Evolutionary conservation across 2,329 filamentous ascomycete species (phyloP).

Genomic region (Talaromyces sp.): DNA sequence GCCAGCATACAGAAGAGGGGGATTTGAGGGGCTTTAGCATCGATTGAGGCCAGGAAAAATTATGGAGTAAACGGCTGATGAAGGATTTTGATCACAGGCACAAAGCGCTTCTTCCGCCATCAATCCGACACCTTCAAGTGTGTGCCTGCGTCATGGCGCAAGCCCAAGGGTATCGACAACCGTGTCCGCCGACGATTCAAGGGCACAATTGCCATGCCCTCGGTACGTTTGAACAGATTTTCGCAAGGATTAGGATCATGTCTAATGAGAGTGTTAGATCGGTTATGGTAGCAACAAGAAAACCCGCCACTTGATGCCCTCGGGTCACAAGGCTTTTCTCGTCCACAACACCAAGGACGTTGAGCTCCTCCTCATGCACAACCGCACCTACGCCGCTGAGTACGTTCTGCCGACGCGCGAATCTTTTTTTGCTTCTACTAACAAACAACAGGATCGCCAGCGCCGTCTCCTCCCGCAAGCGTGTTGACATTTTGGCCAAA

Average conservation of each 20-base stretch:
- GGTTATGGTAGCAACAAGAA: constrained; percentile 99
- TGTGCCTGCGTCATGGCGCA: constrained; percentile 89
- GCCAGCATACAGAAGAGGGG: neutral
- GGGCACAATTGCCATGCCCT: constrained; percentile 94
- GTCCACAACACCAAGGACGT: constrained; percentile 96
- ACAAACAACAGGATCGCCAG: constrained; percentile 76
- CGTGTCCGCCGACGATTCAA: constrained; percentile 95
- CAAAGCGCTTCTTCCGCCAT: constrained; percentile 93
- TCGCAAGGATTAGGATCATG: neutral
- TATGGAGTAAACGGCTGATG: constrained; percentile 36
- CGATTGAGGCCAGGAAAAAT: neutral
- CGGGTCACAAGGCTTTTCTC: constrained; percentile 99
- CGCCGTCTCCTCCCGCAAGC: constrained; percentile 97
- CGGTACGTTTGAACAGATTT: constrained; percentile 63
- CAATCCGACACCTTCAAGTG: constrained; percentile 97
- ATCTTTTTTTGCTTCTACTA: neutral
- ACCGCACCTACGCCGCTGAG: constrained; percentile 98
- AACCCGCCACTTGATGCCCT: constrained; percentile 98
- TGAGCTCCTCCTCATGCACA: constrained; percentile 99
- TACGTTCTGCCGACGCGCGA: constrained; percentile 56
- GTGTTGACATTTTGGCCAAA: constrained; percentile 94
- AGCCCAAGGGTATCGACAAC: constrained; percentile 99
- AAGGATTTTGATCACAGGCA: constrained; percentile 59
- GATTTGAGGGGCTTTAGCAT: neutral
- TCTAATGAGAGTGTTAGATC: constrained; percentile 62